Conservation (phyloP, 2,329 filamentous ascomycete genomes). For the Camptophora hylomeconis region DNA sequence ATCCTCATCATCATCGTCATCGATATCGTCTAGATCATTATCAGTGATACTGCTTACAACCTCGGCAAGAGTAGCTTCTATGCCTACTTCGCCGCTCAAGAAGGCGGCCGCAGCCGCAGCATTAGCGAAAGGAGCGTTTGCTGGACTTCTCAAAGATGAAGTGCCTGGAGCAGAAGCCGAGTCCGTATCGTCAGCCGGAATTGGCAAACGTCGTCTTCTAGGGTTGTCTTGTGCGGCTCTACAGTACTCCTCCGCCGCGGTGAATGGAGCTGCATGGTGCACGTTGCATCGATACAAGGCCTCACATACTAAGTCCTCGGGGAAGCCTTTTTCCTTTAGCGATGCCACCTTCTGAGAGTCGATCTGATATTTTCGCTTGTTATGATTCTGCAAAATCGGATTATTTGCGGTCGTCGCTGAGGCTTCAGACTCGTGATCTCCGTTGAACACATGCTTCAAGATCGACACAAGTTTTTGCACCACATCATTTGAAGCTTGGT, state of each 20-base stretch:
- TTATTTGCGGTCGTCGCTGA: conserved; percentile 50
- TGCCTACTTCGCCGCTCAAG: too few species aligned
- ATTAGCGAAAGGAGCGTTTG: conserved; percentile 4
- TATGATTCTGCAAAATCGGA: conserved; percentile 31
- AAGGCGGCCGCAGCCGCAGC: too few species aligned
- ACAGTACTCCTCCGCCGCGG: conserved; percentile 61
- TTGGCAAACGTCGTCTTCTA: conserved; percentile 51
- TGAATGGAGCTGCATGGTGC: conserved; percentile 14
- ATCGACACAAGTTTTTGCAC: conserved; percentile 74
- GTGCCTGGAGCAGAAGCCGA: conserved; percentile 18
- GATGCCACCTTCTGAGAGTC: conserved; percentile 34
- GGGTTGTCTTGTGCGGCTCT: conserved; percentile 45
- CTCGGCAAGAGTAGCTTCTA: conserved; percentile 7
- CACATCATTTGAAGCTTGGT: conserved; percentile 64
- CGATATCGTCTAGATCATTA: conserved; percentile 4
- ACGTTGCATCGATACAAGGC: conserved; percentile 75
- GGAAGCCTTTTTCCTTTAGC: conserved; percentile 36
- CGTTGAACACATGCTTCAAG: conserved; percentile 61
- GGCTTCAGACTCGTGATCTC: conserved; percentile 60
- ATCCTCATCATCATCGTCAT: conserved; percentile 3
- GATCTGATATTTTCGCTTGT: conserved; percentile 40
- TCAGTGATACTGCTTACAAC: conserved; percentile 5
- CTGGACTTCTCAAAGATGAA: conserved; percentile 5
- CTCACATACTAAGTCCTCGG: conserved; percentile 56
- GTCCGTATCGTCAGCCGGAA: conserved; percentile 29